phyloP scores from a whole-genome alignment of 768 basidiomycete species.

The Agrocybe praecox region DNA sequence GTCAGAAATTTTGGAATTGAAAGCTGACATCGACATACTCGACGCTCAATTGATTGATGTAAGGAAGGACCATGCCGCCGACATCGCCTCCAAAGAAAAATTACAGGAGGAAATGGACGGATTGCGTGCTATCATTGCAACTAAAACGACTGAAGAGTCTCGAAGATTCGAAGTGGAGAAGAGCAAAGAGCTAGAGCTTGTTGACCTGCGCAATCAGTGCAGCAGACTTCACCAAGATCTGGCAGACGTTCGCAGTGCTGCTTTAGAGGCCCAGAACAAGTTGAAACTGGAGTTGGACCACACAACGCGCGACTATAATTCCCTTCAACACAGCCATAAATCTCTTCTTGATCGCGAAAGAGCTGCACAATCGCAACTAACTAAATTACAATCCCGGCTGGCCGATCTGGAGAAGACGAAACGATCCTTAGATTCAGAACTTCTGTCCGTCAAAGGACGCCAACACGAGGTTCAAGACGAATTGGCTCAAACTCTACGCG shows the following conservation, averaged over 20 bases:
- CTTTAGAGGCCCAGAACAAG: constrained; percentile 69
- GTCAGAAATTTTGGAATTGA: constrained; percentile 68
- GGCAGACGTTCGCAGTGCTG: constrained; percentile 58
- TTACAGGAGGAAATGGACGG: constrained; percentile 86
- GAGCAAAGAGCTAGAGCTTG: constrained; percentile 85
- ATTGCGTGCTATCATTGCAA: constrained; percentile 78
- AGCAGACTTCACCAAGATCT: constrained; percentile 67
- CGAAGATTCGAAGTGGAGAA: constrained; percentile 83
- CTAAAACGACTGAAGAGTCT: constrained; percentile 86
- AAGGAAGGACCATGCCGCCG: constrained; percentile 52
- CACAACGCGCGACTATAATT: constrained; percentile 57
- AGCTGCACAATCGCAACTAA: constrained; percentile 49
- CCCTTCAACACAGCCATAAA: constrained; percentile 60
- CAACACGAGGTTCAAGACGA: constrained; percentile 70
- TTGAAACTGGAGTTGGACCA: constrained; percentile 78
- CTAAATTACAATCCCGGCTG: constrained; percentile 49
- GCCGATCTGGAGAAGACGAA: constrained; percentile 70
- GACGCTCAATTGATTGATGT: constrained; percentile 62
- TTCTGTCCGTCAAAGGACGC: constrained; percentile 66
- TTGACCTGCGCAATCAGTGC: constrained; percentile 66
- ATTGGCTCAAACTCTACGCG: constrained; percentile 58
- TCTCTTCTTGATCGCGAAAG: constrained; percentile 68
- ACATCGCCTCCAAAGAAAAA: constrained; percentile 51
- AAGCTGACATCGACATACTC: constrained; percentile 67
- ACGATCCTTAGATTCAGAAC: constrained; percentile 68